Evolutionary conservation across 345 rosid genomes (phyloP).

Genomic region (Cardiospermum halicacabum): DNA sequence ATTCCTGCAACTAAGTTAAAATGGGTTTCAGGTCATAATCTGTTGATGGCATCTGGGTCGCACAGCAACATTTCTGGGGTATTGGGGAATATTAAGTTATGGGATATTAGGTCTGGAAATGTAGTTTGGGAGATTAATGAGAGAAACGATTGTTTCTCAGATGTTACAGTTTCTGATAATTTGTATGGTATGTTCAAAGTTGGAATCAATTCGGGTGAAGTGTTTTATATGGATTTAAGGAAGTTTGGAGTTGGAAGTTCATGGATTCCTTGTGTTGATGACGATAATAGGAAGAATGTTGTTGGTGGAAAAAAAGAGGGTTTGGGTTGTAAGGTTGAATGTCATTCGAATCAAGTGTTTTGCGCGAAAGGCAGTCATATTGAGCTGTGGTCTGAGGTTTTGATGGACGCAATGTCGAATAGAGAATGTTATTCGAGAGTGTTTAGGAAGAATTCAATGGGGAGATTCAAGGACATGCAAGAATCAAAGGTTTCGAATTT

Average conservation of each 20-base stretch:
- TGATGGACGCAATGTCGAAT: slow-evolving; percentile 35
- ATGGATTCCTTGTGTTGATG: slow-evolving; percentile 76
- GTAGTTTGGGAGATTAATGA: slow-evolving; percentile 79
- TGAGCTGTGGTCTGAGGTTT: slow-evolving; percentile 83
- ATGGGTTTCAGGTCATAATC: slow-evolving; percentile 56
- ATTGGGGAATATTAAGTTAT: slow-evolving; percentile 57
- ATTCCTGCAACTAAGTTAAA: slow-evolving; percentile 76
- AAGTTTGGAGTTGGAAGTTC: slow-evolving; percentile 37
- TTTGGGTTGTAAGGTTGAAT: slow-evolving; percentile 64
- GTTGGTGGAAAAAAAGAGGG: slow-evolving; percentile 77
- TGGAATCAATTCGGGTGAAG: slow-evolving; percentile 75
- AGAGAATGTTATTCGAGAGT: slow-evolving; percentile 40
- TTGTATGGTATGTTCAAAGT: slow-evolving; percentile 67
- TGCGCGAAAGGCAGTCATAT: slow-evolving; percentile 63
- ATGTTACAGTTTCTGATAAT: slow-evolving; percentile 64
- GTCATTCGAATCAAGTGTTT: slow-evolving; percentile 76
- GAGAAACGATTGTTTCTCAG: slow-evolving; percentile 75
- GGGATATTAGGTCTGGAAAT: slow-evolving; percentile 77
- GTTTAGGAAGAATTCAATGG: slow-evolving; percentile 66
- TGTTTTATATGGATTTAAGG: slow-evolving; percentile 61
- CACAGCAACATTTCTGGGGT: slow-evolving; percentile 84
- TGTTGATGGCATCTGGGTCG: slow-evolving; percentile 87
- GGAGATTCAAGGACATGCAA: slow-evolving; percentile 49
- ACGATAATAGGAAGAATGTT: slow-evolving; percentile 38
- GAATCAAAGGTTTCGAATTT: slow-evolving; percentile 56